Base-by-base conservation (phyloP, 768 basidiomycete species). In the Dioszegia aurantiaca region DNA sequence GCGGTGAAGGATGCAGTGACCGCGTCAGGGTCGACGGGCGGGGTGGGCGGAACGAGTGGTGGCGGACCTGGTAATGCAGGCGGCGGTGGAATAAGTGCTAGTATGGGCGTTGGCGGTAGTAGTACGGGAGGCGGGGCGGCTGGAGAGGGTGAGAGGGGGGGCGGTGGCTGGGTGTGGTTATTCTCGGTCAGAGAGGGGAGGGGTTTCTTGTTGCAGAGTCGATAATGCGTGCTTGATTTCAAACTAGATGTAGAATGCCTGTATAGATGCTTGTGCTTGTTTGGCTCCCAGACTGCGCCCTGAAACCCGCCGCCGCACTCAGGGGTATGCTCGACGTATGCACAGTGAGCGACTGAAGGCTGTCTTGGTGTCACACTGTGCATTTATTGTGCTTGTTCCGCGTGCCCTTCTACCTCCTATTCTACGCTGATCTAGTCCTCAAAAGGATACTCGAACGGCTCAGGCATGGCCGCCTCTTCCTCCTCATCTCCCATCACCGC, bases 401-500 rank as follows among this genome's bases (percentile, higher is more conserved):
- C n/a, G n/a, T 31, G 10, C 23, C 16, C 24, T 14, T 14, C 45
- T 30, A 9, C 40, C 19, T 9, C 40, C 40, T 27, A 8, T 24
- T 1, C 24, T 12, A 52, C 37, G 17, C 14, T n/a, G n/a, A n/a
- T 26, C 59, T 64, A 63, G 19, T 70, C 68, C 19, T 68, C 64
- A 60, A 71, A 71, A 14, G 59, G 58, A 59, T 68, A 71, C 85
- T 93, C 89, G 68, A 94, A 94, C 24, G 87, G 75, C 68, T 82
- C 82, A 70, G 91, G 91, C 12, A 85, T 83, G 41, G 84, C 86
- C 24, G 84, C 85, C 68, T 92, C 89, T 8, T 87, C 63, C 21
- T 59, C 60, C 33, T 62, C 60, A 19, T 60, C 56, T 30, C 37
- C 69, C 24, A 56, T 45, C 27, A 59, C 64, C 16, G 80, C 74